These are phyloP conservation scores for Candida odintsovae DNA, from an alignment of 805 yeast species.

Conservation along the genomic window DNA sequence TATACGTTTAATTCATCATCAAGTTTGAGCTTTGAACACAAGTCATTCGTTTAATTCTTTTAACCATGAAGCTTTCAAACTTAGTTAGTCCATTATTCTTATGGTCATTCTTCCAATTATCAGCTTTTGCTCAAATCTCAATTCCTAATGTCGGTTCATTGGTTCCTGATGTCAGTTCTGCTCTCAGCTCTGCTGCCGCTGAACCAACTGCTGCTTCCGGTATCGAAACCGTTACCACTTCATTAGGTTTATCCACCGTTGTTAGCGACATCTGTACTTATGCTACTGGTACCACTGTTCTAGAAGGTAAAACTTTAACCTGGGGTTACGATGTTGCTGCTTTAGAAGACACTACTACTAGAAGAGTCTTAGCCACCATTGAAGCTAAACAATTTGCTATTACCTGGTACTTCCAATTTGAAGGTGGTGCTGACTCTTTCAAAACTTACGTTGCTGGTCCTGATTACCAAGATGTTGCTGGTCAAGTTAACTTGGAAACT, in stretches of 20 bases:
- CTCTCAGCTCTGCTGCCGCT: not conserved
- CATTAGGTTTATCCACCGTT: not conserved
- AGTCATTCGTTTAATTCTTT: not conserved
- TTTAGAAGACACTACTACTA: not conserved
- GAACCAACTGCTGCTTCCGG: not conserved
- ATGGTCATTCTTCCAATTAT: not conserved
- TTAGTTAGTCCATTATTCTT: not conserved
- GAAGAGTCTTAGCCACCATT: not conserved
- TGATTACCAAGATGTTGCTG: conserved; percentile 1
- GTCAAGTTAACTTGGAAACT: conserved; percentile 13
- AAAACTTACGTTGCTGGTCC: not conserved
- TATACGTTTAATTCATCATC: too few relatives aligned
- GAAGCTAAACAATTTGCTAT: conserved; percentile 5
- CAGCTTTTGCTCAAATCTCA: conserved; percentile 1
- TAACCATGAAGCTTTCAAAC: conserved; percentile 1
- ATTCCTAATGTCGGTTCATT: too few relatives aligned
- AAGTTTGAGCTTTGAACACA: too few relatives aligned
- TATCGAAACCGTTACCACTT: not conserved
- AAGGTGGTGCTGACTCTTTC: conserved; percentile 11
- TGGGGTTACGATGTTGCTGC: not conserved
- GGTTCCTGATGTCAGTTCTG: too few relatives aligned
- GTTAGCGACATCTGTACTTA: not conserved
- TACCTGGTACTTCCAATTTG: conserved; percentile 15
- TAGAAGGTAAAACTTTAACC: not conserved
- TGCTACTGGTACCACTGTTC: not conserved